Base-by-base conservation (phyloP, 2,329 filamentous ascomycete genomes). In the Chaetomiaceae sp. region DNA sequence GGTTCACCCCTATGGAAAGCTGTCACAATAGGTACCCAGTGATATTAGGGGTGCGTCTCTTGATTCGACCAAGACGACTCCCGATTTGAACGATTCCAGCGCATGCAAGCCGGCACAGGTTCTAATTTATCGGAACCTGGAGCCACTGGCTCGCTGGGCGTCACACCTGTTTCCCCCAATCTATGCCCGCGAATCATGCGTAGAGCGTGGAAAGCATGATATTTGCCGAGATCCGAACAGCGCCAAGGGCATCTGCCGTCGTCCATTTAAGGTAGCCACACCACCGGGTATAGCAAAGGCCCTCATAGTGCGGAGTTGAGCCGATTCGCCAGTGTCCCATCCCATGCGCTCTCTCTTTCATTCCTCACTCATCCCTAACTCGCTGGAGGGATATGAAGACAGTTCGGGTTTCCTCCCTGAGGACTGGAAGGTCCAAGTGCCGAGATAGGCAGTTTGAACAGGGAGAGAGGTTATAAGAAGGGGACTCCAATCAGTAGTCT, bases 211-310 rank as follows among this genome's bases (percentile, higher is more conserved):
- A 25, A 14, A 13, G 20, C n/a, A 17, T n/a, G n/a, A n/a, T 20
- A 45, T 37, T 45, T 45, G 43, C 43, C 43, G 43, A 23, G 17
- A 45, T 45, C 43, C 43, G 33, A 25, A 45, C 20, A 5, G 16
- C 16, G 16, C 10, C n/a, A 8, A 14, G 40, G 19, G n/a, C 25
- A 35, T 45, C 13, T 37, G 31, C 31, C 33, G 31, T 14, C n/a
- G 31, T 27, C 16, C 13, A 23, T 37, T 17, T 41, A 41, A 19
- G 14, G 23, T 17, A 27, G 25, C 12, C 20, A 37, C 31, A 37
- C 43, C 31, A 45, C 20, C 20, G 20, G 19, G 14, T 44, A 20
- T 10, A 27, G 25, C 25, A 6, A 33, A 27, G 25, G 17, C 5
- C 43, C 21, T 27, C 3, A 20, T 8, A 9, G 14, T 20, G 21